Percentiles rank a stretch among this genome's conserved stretches.
These are phyloP conservation scores for Myriosclerotinia duriaeana DNA, from an alignment of 2,329 filamentous ascomycete species.

Conservation along the genomic window DNA sequence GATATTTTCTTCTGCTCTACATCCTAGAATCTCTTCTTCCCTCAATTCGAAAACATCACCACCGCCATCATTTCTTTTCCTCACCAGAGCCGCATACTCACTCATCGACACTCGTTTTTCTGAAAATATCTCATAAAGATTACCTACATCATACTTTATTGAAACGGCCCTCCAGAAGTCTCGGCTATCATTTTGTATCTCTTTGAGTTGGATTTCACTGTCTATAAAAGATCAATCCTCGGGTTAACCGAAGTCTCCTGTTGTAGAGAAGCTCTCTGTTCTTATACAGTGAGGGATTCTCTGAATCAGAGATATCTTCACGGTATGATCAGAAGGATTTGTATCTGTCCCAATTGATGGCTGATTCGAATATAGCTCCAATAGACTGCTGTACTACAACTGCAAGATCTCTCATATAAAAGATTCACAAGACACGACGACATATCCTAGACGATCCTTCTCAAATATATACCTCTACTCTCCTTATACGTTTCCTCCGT, in stretches of 20 bases:
- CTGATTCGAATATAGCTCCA: background rate
- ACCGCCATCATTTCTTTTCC: slow-evolving; percentile 6
- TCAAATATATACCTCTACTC: background rate
- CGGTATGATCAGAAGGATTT: background rate
- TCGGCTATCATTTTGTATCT: background rate
- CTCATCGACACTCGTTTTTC: slow-evolving; percentile 23
- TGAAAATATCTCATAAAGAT: slow-evolving; percentile 1
- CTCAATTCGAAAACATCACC: slow-evolving; percentile 14
- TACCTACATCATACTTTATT: background rate
- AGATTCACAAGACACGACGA: background rate
- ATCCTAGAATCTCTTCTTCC: slow-evolving; percentile 8
- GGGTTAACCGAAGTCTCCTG: slow-evolving; percentile 1
- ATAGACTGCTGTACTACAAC: background rate
- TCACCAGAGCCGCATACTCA: slow-evolving; percentile 10
- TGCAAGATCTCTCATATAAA: background rate
- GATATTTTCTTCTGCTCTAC: background rate
- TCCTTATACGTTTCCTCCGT: background rate
- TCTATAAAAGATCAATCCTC: background rate
- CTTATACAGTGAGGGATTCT: background rate
- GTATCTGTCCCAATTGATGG: background rate
- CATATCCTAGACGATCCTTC: background rate
- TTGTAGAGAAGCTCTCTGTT: background rate
- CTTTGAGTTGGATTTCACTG: background rate
- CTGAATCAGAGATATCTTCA: background rate
- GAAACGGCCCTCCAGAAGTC: background rate